These are phyloP conservation scores for Aschersonia sp. DNA, from an alignment of 2,329 filamentous ascomycete genomes.

Conservation along the genomic window DNA sequence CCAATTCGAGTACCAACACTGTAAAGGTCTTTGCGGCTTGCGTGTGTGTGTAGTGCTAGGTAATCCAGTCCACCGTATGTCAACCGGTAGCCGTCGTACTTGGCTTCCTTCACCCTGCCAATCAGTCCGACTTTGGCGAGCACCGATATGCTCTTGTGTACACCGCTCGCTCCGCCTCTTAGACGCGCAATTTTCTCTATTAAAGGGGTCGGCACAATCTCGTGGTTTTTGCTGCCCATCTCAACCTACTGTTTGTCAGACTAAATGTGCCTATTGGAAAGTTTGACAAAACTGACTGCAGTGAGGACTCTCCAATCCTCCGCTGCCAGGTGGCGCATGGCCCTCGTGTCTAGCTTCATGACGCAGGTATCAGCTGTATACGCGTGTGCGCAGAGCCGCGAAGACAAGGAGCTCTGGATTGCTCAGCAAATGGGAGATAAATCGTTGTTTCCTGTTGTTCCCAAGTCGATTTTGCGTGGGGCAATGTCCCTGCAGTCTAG, in stretches of 20 bases:
- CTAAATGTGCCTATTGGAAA: background rate
- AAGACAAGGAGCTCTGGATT: too few species aligned
- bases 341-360: constrained; percentile 94
- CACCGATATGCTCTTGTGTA: constrained; percentile 75
- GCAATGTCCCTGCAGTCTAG: too few species aligned
- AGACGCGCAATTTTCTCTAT: constrained; percentile 76
- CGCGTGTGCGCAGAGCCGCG: too few species aligned
- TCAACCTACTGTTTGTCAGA: constrained; percentile 50
- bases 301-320: constrained; percentile 95
- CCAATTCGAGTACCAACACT: constrained; percentile 90
- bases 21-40: constrained; percentile 67
- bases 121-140: constrained; percentile 89
- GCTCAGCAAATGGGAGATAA: too few species aligned
- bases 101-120: constrained; percentile 83
- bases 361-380: background rate
- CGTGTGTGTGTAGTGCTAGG: constrained; percentile 82
- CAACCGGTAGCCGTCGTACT: constrained; percentile 92
- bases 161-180: constrained; percentile 61
- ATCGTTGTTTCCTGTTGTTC: too few species aligned
- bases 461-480: background rate
- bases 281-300: constrained; percentile 46
- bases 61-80: constrained; percentile 97
- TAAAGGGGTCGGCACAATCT: constrained; percentile 81
- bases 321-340: constrained; percentile 76
- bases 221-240: constrained; percentile 88